These are phyloP conservation scores for Fusarium neocosmosporiellum DNA, from an alignment of 2,329 filamentous ascomycete species.

Conservation along the genomic window DNA sequence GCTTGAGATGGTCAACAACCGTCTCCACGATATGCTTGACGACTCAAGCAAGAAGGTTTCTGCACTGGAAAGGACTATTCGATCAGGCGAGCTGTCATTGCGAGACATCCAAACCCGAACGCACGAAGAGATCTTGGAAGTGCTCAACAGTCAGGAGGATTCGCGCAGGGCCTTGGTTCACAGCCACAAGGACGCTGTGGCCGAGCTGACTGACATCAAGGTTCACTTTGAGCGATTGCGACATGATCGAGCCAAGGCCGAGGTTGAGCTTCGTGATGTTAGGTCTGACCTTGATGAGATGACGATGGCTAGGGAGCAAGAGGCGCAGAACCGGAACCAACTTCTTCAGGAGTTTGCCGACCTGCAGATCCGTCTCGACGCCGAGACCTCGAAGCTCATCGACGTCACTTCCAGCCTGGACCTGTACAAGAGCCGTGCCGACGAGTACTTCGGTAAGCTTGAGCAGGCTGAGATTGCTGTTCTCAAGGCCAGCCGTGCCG, in stretches of 20 bases:
- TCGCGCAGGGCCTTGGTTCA: slow-evolving; percentile 84
- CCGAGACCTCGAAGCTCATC: slow-evolving; percentile 84
- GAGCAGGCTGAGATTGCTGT: slow-evolving; percentile 97
- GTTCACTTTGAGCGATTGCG: slow-evolving; percentile 88
- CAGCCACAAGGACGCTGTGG: slow-evolving; percentile 85
- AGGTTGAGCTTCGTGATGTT: slow-evolving; percentile 88
- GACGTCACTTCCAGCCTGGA: slow-evolving; percentile 87
- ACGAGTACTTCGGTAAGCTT: slow-evolving; percentile 97
- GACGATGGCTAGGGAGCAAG: slow-evolving; percentile 82
- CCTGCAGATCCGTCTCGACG: slow-evolving; percentile 90
- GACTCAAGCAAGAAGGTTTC: slow-evolving; percentile 95
- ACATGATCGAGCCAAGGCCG: slow-evolving; percentile 80
- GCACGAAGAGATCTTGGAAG: slow-evolving; percentile 92
- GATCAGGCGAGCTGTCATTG: slow-evolving; percentile 86
- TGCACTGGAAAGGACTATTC: slow-evolving; percentile 85
- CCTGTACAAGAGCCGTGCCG: slow-evolving; percentile 90
- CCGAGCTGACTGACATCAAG: slow-evolving; percentile 88
- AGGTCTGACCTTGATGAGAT: slow-evolving; percentile 87
- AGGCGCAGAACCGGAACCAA: slow-evolving; percentile 87
- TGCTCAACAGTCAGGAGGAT: slow-evolving; percentile 93
- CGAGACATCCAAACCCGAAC: slow-evolving; percentile 93
- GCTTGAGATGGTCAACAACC: slow-evolving; percentile 90
- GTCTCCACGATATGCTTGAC: slow-evolving; percentile 93
- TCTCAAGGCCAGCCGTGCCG: slow-evolving; percentile 88
- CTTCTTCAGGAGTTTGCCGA: slow-evolving; percentile 93